Evolutionary conservation across 192 early-diverging fungal genomes (phyloP).

Genomic region (Gigaspora rosea): DNA sequence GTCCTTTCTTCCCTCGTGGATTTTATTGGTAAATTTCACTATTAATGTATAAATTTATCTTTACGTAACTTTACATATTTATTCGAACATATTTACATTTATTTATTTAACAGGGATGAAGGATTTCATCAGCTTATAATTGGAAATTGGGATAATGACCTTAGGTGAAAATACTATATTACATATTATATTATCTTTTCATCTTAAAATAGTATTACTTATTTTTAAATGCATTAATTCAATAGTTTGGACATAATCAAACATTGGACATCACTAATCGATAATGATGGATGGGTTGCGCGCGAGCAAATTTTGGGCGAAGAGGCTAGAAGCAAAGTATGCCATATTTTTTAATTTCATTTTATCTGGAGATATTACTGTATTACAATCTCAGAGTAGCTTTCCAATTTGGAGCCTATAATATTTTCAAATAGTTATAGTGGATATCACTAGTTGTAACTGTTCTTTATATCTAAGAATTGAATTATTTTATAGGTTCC

Average conservation of each 20-base stretch:
- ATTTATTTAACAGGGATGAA: conserved; percentile 68
- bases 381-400: no score
- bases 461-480: neutral
- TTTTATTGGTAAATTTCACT: conserved; percentile 71
- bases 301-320: conserved; percentile 93
- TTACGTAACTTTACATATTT: neutral
- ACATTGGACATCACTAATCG: conserved; percentile 79
- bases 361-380: no score
- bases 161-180: conserved; percentile 48
- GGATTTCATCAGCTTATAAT: conserved; percentile 89
- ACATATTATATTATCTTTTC: neutral
- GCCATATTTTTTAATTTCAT: neutral
- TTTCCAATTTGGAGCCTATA: no score
- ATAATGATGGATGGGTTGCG: conserved; percentile 87
- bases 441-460: no score
- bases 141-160: conserved; percentile 83
- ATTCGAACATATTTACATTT: neutral
- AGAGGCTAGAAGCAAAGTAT: conserved; percentile 85
- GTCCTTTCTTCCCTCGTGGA: conserved; percentile 96
- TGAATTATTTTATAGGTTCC: conserved; percentile 56
- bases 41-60: neutral
- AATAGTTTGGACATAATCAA: conserved; percentile 76
- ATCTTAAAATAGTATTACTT: neutral
- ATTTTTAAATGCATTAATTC: neutral
- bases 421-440: no score